A percentile compares a stretch with the other conserved stretches of the same genome.
phyloP scores from a whole-genome alignment of 2,329 filamentous ascomycete genomes.

The Arachnomyces sp. region DNA sequence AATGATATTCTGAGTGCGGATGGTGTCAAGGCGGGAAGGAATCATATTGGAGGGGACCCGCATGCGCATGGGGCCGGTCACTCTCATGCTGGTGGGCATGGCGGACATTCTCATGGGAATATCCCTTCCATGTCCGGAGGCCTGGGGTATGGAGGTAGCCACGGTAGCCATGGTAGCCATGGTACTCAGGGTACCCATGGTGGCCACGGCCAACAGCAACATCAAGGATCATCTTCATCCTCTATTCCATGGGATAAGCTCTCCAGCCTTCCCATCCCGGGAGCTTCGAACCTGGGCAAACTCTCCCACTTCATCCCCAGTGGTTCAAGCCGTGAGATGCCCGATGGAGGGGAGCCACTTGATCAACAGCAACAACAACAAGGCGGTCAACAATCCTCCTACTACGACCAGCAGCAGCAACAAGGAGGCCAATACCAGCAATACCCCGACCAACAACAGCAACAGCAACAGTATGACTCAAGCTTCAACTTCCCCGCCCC shows the following conservation, averaged over 20 bases:
- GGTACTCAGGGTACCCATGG: constrained; percentile 18
- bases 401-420: constrained; percentile 8
- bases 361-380: too few relatives aligned
- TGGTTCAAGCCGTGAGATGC: constrained; percentile 17
- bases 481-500: constrained; percentile 12
- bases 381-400: not conserved
- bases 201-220: constrained; percentile 16
- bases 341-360: not conserved
- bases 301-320: constrained; percentile 24
- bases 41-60: constrained; percentile 48
- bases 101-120: constrained; percentile 26
- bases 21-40: constrained; percentile 73
- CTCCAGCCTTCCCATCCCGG: constrained; percentile 28
- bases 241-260: constrained; percentile 25
- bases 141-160: constrained; percentile 19
- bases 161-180: constrained; percentile 15
- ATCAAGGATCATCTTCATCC: constrained; percentile 17
- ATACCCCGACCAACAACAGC: constrained; percentile 3
- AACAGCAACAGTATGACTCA: constrained; percentile 2
- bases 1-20: constrained; percentile 72
- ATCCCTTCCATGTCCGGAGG: constrained; percentile 15
- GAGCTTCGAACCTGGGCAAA: constrained; percentile 31
- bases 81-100: constrained; percentile 12
- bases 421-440: constrained; percentile 5
- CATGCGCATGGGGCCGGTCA: constrained; percentile 1